Conservation (phyloP, 164 flowering plant genomes). For the Pachysandra terminalis region DNA sequence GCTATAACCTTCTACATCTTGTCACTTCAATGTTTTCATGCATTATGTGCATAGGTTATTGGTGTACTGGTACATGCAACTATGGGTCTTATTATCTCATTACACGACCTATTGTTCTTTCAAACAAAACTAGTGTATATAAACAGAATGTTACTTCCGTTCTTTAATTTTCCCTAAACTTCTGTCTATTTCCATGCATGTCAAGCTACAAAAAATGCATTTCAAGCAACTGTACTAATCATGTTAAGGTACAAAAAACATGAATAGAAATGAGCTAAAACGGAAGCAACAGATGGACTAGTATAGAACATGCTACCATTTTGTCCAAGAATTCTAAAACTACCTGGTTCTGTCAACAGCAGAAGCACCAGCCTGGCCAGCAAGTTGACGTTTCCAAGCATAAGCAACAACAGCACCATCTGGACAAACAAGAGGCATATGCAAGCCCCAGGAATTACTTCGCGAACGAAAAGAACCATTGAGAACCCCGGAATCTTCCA, state of each 20-base stretch:
- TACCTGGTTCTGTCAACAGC: slow-evolving; percentile 97
- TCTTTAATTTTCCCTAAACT: too few relatives aligned
- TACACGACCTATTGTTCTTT: too few relatives aligned
- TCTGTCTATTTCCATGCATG: too few relatives aligned
- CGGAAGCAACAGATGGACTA: background rate
- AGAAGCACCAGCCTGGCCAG: slow-evolving; percentile 99
- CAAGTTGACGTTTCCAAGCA: slow-evolving; percentile 99
- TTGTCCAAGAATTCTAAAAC: background rate
- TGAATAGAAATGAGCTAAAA: background rate
- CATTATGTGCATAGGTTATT: too few relatives aligned
- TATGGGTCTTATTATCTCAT: too few relatives aligned
- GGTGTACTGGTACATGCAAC: too few relatives aligned
- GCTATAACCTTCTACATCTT: too few relatives aligned
- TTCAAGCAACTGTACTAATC: background rate
- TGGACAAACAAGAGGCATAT: slow-evolving; percentile 98
- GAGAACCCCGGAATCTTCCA: slow-evolving; percentile 86
- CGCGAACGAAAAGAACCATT: slow-evolving; percentile 75
- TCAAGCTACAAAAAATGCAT: background rate
- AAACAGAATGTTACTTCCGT: too few relatives aligned
- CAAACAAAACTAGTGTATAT: too few relatives aligned
- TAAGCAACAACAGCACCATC: slow-evolving; percentile 99
- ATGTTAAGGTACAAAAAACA: background rate
- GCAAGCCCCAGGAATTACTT: slow-evolving; percentile 94
- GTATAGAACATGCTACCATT: background rate
- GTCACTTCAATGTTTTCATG: too few relatives aligned